Conservation (phyloP, 2,329 filamentous ascomycete species). For the Fusarium sp. region DNA sequence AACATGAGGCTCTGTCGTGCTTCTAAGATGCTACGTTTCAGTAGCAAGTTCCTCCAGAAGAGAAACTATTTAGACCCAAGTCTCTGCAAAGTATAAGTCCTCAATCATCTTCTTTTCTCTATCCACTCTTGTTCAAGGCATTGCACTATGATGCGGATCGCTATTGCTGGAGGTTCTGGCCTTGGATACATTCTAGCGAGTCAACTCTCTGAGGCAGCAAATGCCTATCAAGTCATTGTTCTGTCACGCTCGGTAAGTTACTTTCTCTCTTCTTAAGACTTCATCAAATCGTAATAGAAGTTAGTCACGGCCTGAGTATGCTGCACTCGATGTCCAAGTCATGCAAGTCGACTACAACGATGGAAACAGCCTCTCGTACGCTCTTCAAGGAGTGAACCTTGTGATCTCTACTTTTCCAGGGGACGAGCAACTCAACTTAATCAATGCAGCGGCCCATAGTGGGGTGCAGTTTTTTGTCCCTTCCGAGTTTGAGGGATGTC, state of each 20-base stretch:
- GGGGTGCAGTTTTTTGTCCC: slow-evolving; percentile 77
- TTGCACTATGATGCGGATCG: slow-evolving; percentile 60
- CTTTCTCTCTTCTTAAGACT: not conserved
- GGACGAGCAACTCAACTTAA: slow-evolving; percentile 73
- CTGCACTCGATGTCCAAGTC: slow-evolving; percentile 70
- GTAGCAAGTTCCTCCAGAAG: not conserved
- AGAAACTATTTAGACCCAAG: slow-evolving; percentile 38
- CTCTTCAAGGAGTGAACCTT: slow-evolving; percentile 77
- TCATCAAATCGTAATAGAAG: slow-evolving; percentile 30
- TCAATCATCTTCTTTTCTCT: slow-evolving; percentile 21
- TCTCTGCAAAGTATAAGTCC: slow-evolving; percentile 27
- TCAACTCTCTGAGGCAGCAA: slow-evolving; percentile 66
- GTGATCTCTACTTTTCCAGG: slow-evolving; percentile 80
- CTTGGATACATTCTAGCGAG: slow-evolving; percentile 60
- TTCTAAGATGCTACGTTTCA: slow-evolving; percentile 16
- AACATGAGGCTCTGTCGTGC: slow-evolving; percentile 38
- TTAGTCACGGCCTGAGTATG: slow-evolving; percentile 66
- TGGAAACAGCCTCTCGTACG: slow-evolving; percentile 67
- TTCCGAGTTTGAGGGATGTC: slow-evolving; percentile 77
- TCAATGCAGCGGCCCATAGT: slow-evolving; percentile 74
- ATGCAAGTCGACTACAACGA: slow-evolving; percentile 74
- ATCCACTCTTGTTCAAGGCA: slow-evolving; percentile 3
- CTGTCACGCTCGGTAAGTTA: slow-evolving; percentile 65
- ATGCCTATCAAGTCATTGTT: slow-evolving; percentile 75
- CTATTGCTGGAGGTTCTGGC: slow-evolving; percentile 59